Evolutionary conservation across 371 early-diverging fungal genomes (phyloP), one percentile per base, ranked within the genome.

Genomic region (Mortierella sp.): DNA sequence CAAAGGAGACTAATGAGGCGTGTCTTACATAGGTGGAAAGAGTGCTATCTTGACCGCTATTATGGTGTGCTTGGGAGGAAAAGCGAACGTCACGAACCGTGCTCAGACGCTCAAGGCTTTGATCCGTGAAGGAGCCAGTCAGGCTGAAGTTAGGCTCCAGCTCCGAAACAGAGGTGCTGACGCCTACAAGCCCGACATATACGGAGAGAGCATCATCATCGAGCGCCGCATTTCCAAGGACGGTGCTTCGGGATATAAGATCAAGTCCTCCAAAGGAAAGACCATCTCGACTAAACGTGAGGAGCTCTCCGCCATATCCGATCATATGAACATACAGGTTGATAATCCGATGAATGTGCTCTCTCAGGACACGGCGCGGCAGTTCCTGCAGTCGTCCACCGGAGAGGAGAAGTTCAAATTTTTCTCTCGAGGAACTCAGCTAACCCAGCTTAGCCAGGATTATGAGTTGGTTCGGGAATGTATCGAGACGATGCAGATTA

Each of bases 11-110:
- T n/a, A 2, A 9, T 43, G 2, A 26, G 41, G 4, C 30, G 43
- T 6, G 21, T 9, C 19, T 26, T 50, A 23, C 26, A 15, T 64
- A 87, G 88, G 88, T 72, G 99, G 99, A 23, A 99, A 99, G 79
- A 94, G 95, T 79, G 97, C 97, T 9, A 93, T 98, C 52, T 80
- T 99, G 46, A 96, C 97, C 0, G 97, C 92, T 2, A 85, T 99
- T 17, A 93, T 89, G 7, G 84, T 98, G 27, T 92, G 93, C 30
- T 84, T 99, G 17, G 99, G 99, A 62, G 97, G 94, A 28, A 95
- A 92, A 63, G 97, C 97, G 0, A 87, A 80, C 15, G 63, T 85
- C 6, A 97, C 99, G 3, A 92, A 96, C 41, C 90, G 99, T 21
- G 97, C 91, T 11, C 84, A 86, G n/a, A 90, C 79, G 28, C 73